phyloP scores from a whole-genome alignment of 768 basidiomycete species.

The Podaxis mareebaensis region DNA sequence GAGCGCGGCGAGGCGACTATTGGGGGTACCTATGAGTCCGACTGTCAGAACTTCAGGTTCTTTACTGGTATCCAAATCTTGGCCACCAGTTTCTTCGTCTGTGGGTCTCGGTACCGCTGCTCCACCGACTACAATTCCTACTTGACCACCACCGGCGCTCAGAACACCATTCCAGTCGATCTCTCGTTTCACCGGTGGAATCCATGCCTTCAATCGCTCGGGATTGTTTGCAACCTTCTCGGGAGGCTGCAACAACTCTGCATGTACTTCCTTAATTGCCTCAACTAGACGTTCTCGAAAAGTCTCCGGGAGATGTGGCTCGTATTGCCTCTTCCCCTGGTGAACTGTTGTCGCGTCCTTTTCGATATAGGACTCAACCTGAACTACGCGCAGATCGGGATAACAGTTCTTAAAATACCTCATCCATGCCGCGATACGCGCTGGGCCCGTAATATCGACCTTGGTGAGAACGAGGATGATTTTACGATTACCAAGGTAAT shows the following conservation, averaged over 20 bases:
- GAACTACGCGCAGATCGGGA: conserved; percentile 61
- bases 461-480: conserved; percentile 85
- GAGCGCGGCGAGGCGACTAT: too few relatives aligned
- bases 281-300: conserved; percentile 66
- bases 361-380: conserved; percentile 75
- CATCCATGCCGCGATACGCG: conserved; percentile 65
- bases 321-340: conserved; percentile 50
- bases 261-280: conserved; percentile 66
- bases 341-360: conserved; percentile 39
- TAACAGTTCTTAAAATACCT: conserved; percentile 53
- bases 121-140: conserved; percentile 46
- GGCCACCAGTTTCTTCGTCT: conserved; percentile 20
- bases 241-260: conserved; percentile 69
- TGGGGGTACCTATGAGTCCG: conserved; percentile 68
- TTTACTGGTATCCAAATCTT: conserved; percentile 26
- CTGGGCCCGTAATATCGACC: conserved; percentile 78
- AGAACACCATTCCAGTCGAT: conserved; percentile 78
- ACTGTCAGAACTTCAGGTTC: conserved; percentile 67
- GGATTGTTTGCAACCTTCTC: conserved; percentile 49
- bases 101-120: conserved; percentile 33
- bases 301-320: conserved; percentile 67
- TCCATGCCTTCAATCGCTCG: conserved; percentile 60
- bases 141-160: conserved; percentile 41
- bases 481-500: conserved; percentile 56
- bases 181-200: conserved; percentile 56